Evolutionary conservation across 352 stramenopile genomes (phyloP).

Genomic region (Phytophthora sp.): DNA sequence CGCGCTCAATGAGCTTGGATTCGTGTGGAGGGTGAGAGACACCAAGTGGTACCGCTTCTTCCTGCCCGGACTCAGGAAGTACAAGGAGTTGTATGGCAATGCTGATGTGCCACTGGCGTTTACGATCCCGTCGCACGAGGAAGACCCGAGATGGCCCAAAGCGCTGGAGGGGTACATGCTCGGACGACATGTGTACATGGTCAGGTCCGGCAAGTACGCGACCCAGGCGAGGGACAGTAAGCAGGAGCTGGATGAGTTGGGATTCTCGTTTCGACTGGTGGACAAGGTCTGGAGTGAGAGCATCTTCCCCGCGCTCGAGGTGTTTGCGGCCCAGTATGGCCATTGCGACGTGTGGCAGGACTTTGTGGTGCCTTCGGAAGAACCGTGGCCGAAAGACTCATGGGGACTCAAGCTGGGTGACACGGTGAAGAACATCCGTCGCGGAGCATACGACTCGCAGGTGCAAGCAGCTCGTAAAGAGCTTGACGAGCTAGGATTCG

Average conservation of each 20-base stretch:
- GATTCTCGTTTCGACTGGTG: slow-evolving; percentile 67
- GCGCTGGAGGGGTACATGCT: slow-evolving; percentile 62
- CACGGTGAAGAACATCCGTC: slow-evolving; percentile 92
- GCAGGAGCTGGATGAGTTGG: slow-evolving; percentile 54
- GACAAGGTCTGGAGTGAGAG: slow-evolving; percentile 65
- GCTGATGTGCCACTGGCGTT: slow-evolving; percentile 70
- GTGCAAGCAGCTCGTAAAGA: slow-evolving; percentile 72
- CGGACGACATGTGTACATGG: slow-evolving; percentile 72
- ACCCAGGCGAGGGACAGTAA: slow-evolving; percentile 42
- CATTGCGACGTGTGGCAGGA: slow-evolving; percentile 93
- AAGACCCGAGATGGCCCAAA: slow-evolving; percentile 51
- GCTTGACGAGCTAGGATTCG: slow-evolving; percentile 91
- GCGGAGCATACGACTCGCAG: slow-evolving; percentile 80
- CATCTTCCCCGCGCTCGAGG: slow-evolving; percentile 82
- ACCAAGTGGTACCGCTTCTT: slow-evolving; percentile 79
- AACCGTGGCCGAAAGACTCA: slow-evolving; percentile 81
- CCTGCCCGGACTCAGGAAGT: slow-evolving; percentile 61
- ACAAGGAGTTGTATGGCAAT: slow-evolving; percentile 63
- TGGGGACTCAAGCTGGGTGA: slow-evolving; percentile 90
- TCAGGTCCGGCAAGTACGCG: slow-evolving; percentile 65
- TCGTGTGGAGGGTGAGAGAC: slow-evolving; percentile 90
- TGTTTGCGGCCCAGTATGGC: slow-evolving; percentile 84
- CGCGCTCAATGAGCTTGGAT: slow-evolving; percentile 89
- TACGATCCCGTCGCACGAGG: slow-evolving; percentile 44
- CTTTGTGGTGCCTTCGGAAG: slow-evolving; percentile 86